A percentile compares a stretch with the other conserved stretches of the same genome.
Evolutionary conservation across 495 filamentous ascomycete genomes (phyloP).

Genomic region (Trichoderma orchidacearum): DNA sequence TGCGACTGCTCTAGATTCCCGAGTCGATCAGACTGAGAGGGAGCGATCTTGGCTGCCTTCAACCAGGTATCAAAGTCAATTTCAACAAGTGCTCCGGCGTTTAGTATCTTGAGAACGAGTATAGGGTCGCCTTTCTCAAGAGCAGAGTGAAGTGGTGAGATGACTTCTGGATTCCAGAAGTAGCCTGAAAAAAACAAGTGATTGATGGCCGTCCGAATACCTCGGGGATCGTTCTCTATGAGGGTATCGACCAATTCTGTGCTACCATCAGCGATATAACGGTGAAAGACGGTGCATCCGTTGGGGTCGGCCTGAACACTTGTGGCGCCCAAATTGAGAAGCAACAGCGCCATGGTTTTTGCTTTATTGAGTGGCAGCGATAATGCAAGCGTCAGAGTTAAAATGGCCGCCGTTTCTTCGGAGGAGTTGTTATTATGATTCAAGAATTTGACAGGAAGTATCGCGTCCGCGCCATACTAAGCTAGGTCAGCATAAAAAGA

Average conservation of each 20-base stretch:
- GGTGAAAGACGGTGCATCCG: slow-evolving; percentile 45
- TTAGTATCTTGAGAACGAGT: slow-evolving; percentile 25
- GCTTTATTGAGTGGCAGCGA: slow-evolving; percentile 46
- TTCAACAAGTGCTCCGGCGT: slow-evolving; percentile 22
- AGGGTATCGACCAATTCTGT: slow-evolving; percentile 43
- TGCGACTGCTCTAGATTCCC: slow-evolving; percentile 22
- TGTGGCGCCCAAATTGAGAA: slow-evolving; percentile 59
- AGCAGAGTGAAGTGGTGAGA: slow-evolving; percentile 22
- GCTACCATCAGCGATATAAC: slow-evolving; percentile 31
- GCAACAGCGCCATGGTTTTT: slow-evolving; percentile 39
- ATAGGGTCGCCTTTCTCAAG: slow-evolving; percentile 15
- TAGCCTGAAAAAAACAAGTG: slow-evolving; percentile 27
- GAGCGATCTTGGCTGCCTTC: slow-evolving; percentile 17
- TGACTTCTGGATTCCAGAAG: slow-evolving; percentile 15
- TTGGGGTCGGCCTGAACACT: slow-evolving; percentile 55
- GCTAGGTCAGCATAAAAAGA: not conserved
- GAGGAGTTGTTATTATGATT: slow-evolving; percentile 19
- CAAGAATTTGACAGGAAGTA: slow-evolving; percentile 52
- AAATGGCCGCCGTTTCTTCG: slow-evolving; percentile 37
- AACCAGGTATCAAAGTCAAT: slow-evolving; percentile 33
- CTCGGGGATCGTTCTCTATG: slow-evolving; percentile 44
- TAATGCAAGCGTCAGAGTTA: slow-evolving; percentile 48
- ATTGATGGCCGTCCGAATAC: slow-evolving; percentile 48
- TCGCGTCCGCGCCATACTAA: slow-evolving; percentile 58
- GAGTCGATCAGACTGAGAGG: not conserved